Conservation (phyloP, 768 basidiomycete genomes). For the Pisolithus marmoratus region DNA sequence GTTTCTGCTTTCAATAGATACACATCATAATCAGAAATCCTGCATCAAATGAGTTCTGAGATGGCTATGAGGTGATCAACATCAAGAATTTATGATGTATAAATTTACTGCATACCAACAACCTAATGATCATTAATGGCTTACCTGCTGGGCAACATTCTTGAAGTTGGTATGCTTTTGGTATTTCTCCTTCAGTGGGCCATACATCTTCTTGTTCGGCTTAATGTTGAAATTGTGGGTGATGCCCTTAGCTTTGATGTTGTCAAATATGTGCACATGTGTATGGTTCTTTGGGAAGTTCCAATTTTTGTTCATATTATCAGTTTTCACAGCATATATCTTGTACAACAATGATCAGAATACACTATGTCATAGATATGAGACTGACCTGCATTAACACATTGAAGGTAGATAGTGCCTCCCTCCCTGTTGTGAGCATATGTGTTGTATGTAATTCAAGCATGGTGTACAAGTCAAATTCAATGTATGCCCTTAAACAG, state of each 20-base stretch:
- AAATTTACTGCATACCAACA: not conserved
- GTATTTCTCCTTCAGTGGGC: conserved; percentile 10
- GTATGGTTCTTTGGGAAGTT: not conserved
- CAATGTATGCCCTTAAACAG: conserved; percentile 25
- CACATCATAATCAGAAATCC: not conserved
- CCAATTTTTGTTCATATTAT: not conserved
- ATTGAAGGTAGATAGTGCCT: conserved; percentile 12
- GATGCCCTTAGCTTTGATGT: too few relatives aligned
- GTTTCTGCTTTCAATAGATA: not conserved
- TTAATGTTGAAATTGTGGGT: conserved; percentile 6
- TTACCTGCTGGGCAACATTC: conserved; percentile 29
- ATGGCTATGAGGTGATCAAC: not conserved
- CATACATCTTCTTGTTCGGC: not conserved
- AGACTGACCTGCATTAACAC: conserved; percentile 19
- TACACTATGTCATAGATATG: too few relatives aligned
- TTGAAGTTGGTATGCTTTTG: conserved; percentile 29
- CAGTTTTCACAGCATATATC: too few relatives aligned
- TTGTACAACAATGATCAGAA: too few relatives aligned
- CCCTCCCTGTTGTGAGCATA: conserved; percentile 17
- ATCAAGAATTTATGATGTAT: not conserved
- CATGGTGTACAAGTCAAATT: conserved; percentile 24
- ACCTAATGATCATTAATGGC: conserved; percentile 3
- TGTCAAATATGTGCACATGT: too few relatives aligned
- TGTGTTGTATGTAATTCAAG: conserved; percentile 28
- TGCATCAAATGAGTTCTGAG: not conserved